A percentile compares a stretch with the other conserved stretches of the same genome.
phyloP scores from a whole-genome alignment of 2,329 filamentous ascomycete species.

The Grosmannia clavigera region DNA sequence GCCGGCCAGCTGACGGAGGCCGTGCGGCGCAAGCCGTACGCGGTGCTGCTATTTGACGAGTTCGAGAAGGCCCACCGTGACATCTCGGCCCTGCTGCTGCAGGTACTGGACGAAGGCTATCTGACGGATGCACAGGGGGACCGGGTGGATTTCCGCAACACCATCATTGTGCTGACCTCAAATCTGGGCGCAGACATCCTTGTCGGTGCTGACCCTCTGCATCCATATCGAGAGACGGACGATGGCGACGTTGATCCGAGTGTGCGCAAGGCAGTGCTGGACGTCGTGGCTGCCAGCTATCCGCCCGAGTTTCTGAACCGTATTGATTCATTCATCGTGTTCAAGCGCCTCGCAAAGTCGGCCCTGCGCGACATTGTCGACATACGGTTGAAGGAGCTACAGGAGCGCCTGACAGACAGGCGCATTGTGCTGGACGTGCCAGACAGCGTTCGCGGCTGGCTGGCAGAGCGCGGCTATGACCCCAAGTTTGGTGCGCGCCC shows the following conservation, averaged over 20 bases:
- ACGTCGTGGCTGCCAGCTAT: slow-evolving; percentile 63
- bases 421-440: slow-evolving; percentile 66
- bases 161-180: slow-evolving; percentile 89
- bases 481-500: slow-evolving; percentile 84
- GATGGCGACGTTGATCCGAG: slow-evolving; percentile 60
- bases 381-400: slow-evolving; percentile 76
- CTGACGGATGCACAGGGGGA: slow-evolving; percentile 91
- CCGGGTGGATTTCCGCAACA: slow-evolving; percentile 94
- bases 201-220: slow-evolving; percentile 56
- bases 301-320: slow-evolving; percentile 94
- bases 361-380: slow-evolving; percentile 89
- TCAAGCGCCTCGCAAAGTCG: slow-evolving; percentile 67
- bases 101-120: slow-evolving; percentile 93
- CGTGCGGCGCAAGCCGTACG: slow-evolving; percentile 87
- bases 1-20: slow-evolving; percentile 93
- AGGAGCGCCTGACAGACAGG: slow-evolving; percentile 69
- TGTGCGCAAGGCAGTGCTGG: slow-evolving; percentile 73
- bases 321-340: slow-evolving; percentile 93
- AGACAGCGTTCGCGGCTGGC: slow-evolving; percentile 66
- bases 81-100: slow-evolving; percentile 80
- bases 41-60: slow-evolving; percentile 89
- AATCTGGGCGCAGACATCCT: slow-evolving; percentile 91
- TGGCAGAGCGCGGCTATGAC: slow-evolving; percentile 82
- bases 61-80: slow-evolving; percentile 97
- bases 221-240: slow-evolving; percentile 48